Evolutionary conservation across 306 rosid genomes (phyloP).

Genomic region (Canavalia ensiformis): DNA sequence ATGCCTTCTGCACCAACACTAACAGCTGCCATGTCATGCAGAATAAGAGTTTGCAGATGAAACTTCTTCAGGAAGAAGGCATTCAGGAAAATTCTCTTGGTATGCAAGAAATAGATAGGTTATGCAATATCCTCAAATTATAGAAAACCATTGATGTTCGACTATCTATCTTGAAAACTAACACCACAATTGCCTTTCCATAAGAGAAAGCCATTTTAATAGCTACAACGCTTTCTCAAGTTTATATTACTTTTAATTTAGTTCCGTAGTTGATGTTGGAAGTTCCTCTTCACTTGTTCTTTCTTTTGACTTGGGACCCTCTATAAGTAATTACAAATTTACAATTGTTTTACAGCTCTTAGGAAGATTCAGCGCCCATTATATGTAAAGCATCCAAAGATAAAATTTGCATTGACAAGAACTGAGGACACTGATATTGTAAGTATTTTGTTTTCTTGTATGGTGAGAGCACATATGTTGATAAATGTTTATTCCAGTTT

Average conservation of each 20-base stretch:
- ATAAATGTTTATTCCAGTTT: conserved; percentile 13
- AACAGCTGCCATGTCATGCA: conserved; percentile 51
- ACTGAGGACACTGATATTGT: conserved; percentile 84
- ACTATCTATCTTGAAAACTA: conserved; percentile 28
- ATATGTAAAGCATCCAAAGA: conserved; percentile 90
- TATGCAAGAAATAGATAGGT: conserved; percentile 44
- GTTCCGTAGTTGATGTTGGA: not conserved
- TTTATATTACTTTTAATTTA: conserved; percentile 8
- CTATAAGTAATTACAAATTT: not conserved
- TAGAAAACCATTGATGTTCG: conserved; percentile 14
- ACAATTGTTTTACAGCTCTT: conserved; percentile 61
- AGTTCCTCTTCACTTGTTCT: conserved; percentile 25
- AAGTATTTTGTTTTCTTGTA: conserved; percentile 42
- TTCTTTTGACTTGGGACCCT: conserved; percentile 6
- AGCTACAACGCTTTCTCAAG: not conserved
- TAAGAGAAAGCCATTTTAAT: not conserved
- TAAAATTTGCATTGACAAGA: conserved; percentile 81
- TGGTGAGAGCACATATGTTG: conserved; percentile 13
- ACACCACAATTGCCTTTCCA: not conserved
- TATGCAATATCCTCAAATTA: conserved; percentile 15
- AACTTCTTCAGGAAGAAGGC: conserved; percentile 68
- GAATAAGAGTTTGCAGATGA: conserved; percentile 73
- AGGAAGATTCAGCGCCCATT: conserved; percentile 81
- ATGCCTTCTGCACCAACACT: conserved; percentile 33
- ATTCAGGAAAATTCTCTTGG: conserved; percentile 70